These are phyloP conservation scores for Fusarium newnesense DNA, from an alignment of 2,329 filamentous ascomycete genomes.

Conservation along the genomic window DNA sequence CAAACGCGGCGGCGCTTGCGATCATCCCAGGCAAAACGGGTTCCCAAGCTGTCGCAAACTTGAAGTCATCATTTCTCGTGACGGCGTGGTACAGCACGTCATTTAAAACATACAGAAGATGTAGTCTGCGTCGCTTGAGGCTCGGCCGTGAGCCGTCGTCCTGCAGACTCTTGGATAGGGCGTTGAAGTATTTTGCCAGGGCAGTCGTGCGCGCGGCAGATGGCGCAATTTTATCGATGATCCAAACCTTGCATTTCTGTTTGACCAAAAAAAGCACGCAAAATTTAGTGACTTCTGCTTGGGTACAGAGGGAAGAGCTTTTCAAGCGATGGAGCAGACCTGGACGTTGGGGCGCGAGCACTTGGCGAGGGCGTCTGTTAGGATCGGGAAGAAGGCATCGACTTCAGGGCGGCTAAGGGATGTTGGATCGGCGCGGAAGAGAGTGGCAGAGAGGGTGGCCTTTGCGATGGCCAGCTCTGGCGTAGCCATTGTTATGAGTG, in stretches of 20 bases:
- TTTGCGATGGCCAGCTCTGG: slow-evolving; percentile 82
- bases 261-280: slow-evolving; percentile 41
- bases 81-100: slow-evolving; percentile 80
- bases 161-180: slow-evolving; percentile 65
- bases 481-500: slow-evolving; percentile 64
- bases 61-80: slow-evolving; percentile 60
- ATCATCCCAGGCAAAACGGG: slow-evolving; percentile 71
- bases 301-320: slow-evolving; percentile 40
- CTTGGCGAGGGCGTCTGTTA: slow-evolving; percentile 72
- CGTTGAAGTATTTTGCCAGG: slow-evolving; percentile 79
- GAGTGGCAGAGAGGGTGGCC: slow-evolving; percentile 78
- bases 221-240: slow-evolving; percentile 75
- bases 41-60: slow-evolving; percentile 67
- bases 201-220: slow-evolving; percentile 73
- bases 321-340: slow-evolving; percentile 71
- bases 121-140: slow-evolving; percentile 74
- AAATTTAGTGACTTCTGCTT: slow-evolving; percentile 45
- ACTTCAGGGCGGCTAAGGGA: slow-evolving; percentile 76
- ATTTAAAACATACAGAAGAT: slow-evolving; percentile 81
- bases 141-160: slow-evolving; percentile 57
- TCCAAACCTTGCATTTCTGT: slow-evolving; percentile 91
- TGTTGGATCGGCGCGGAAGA: slow-evolving; percentile 79
- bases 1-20: slow-evolving; percentile 65
- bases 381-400: slow-evolving; percentile 72
- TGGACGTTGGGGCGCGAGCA: slow-evolving; percentile 87